These are phyloP conservation scores for Scutellaria barbata DNA, from an alignment of 257 asterid species.

Conservation along the genomic window DNA sequence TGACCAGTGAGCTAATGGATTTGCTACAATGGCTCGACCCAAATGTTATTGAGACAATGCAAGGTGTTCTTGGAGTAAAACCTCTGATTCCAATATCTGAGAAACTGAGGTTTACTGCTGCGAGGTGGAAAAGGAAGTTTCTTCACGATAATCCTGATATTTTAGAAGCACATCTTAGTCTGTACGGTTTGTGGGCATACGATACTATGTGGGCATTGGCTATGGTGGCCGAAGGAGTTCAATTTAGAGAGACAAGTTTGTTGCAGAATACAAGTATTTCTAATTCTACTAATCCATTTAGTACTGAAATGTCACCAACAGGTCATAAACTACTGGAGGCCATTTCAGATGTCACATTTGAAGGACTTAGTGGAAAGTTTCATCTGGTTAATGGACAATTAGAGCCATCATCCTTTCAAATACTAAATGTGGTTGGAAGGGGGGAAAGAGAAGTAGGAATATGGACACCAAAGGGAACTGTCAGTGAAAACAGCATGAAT, in stretches of 20 bases:
- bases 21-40: conserved; percentile 38
- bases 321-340: conserved; percentile 42
- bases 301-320: conserved; percentile 39
- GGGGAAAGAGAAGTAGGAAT: conserved; percentile 45
- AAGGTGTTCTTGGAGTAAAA: conserved; percentile 59
- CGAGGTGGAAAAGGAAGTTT: conserved; percentile 46
- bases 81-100: conserved; percentile 42
- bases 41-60: conserved; percentile 45
- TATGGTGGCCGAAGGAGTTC: conserved; percentile 41
- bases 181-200: conserved; percentile 60
- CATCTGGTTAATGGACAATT: conserved; percentile 38
- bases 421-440: conserved; percentile 48
- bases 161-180: conserved; percentile 34
- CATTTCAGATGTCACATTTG: conserved; percentile 34
- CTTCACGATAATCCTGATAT: conserved; percentile 30
- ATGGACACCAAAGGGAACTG: conserved; percentile 44
- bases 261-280: conserved; percentile 16
- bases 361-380: conserved; percentile 50
- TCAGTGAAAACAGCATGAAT: too few species aligned
- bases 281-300: conserved; percentile 29
- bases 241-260: conserved; percentile 17
- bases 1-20: conserved; percentile 44
- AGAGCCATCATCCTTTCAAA: conserved; percentile 43
- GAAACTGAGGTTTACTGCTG: conserved; percentile 27
- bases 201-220: conserved; percentile 49